phyloP scores from a whole-genome alignment of 371 early-diverging fungal genomes.

The Choanephora cucurbitarum region DNA sequence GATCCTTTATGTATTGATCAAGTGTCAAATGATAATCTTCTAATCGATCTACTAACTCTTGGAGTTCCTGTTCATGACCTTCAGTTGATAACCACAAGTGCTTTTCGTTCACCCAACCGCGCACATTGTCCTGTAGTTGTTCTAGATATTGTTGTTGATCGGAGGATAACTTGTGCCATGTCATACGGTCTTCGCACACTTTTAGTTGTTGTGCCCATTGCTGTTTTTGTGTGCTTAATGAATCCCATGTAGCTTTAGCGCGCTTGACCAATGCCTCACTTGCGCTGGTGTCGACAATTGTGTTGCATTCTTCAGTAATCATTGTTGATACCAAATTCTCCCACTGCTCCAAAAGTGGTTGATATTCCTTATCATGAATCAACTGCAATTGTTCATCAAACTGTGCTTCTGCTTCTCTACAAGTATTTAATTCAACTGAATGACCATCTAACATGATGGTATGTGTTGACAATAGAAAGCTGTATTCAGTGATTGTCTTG shows the following conservation, averaged over 20 bases:
- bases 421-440: background rate
- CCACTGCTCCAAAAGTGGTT: background rate
- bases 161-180: conserved; percentile 20
- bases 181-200: conserved; percentile 15
- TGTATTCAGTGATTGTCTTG: background rate
- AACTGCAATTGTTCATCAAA: background rate
- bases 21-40: background rate
- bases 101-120: conserved; percentile 29
- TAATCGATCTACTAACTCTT: conserved; percentile 3
- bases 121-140: conserved; percentile 19
- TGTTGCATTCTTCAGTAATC: background rate
- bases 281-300: background rate
- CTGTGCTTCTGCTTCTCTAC: background rate
- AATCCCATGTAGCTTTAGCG: background rate
- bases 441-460: background rate
- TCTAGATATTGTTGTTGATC: background rate
- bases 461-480: background rate
- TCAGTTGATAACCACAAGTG: conserved; percentile 22
- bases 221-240: background rate
- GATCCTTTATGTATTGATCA: background rate
- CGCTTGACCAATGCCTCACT: background rate
- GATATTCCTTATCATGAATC: background rate
- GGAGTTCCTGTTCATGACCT: conserved; percentile 1
- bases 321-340: background rate
- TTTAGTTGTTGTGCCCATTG: conserved; percentile 1